These are phyloP conservation scores for Mycena vulgaris DNA, from an alignment of 768 basidiomycete species.

Conservation along the genomic window DNA sequence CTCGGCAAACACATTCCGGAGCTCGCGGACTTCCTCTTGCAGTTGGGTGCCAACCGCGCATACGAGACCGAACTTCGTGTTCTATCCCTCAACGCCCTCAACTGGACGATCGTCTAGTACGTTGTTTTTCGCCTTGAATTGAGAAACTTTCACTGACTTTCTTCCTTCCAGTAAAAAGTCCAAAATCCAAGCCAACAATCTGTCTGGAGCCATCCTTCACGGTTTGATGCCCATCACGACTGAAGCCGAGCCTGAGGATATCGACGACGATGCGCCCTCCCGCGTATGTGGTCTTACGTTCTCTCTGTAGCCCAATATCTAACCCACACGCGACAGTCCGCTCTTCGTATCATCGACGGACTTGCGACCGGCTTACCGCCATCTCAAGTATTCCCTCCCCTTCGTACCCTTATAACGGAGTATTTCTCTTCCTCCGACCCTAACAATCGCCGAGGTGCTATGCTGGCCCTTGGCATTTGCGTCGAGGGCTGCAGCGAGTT, in stretches of 20 bases:
- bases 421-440: slow-evolving; percentile 90
- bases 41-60: slow-evolving; percentile 82
- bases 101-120: slow-evolving; percentile 98
- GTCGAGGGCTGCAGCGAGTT: slow-evolving; percentile 99
- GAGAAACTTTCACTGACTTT: not conserved
- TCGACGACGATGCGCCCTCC: slow-evolving; percentile 94
- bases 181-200: slow-evolving; percentile 88
- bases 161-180: slow-evolving; percentile 86
- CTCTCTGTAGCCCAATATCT: slow-evolving; percentile 1
- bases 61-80: slow-evolving; percentile 88
- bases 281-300: slow-evolving; percentile 69
- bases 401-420: slow-evolving; percentile 84
- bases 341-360: slow-evolving; percentile 94
- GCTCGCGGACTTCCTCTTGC: slow-evolving; percentile 90
- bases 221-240: slow-evolving; percentile 95
- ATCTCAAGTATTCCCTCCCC: slow-evolving; percentile 94
- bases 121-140: slow-evolving; percentile 43
- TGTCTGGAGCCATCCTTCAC: slow-evolving; percentile 89
- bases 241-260: slow-evolving; percentile 94
- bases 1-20: slow-evolving; percentile 91
- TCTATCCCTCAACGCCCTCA: slow-evolving; percentile 92
- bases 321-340: slow-evolving; percentile 71
- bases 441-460: slow-evolving; percentile 87
- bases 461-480: slow-evolving; percentile 95
- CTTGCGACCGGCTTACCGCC: slow-evolving; percentile 95